Evolutionary conservation across 495 filamentous ascomycete genomes (phyloP), one percentile per base, ranked within the genome.

Genomic region (Collariella sp.): DNA sequence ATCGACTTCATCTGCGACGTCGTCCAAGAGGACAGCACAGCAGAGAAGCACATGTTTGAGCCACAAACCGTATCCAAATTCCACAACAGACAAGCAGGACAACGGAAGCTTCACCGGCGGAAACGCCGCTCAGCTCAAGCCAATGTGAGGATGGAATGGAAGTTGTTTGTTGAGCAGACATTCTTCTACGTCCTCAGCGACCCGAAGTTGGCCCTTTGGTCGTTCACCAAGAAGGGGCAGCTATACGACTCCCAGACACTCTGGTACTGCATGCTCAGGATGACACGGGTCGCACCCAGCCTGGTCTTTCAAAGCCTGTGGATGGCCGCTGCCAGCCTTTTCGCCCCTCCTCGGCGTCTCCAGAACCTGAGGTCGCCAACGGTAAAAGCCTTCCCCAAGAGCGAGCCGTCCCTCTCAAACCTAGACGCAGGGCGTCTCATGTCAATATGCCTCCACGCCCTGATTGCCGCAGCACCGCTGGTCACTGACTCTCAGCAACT

Each of bases 281-380:
- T 77, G 62, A 83, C 74, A 36, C 73, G 70, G 47, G 67, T 69
- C 46, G 73, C 66, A 13, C 79, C 72, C 31, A 77, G 63, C 39
- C 67, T 89, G 50, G 76, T 88, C 0, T 82, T 89, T 46, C 79
- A 90, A 59, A 89, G 85, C 55, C 68, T 95, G 5, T 94, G 89
- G 88, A 76, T 75, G 62, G 79, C 84, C 7, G 65, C 84, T n/a
- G 81, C 81, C 20, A 71, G 76, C 34, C 68, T 91, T 12, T 91
- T 89, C 62, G 71, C 76, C 22, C 81, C 83, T 0, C 85, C 86
- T 2, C 74, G 73, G 46, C 67, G 77, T 18, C 72, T 88, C 13
- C 70, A 75, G 57, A 61, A 61, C 24, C 60, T 66, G 42, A 69
- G 69, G 7, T 74, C 71, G 9, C 67, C 69, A 7, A 71, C 70